Percentiles rank a stretch among this genome's conserved stretches.
Conservation (phyloP, 73 alveolate genomes). For the Blepharisma stoltei region DNA sequence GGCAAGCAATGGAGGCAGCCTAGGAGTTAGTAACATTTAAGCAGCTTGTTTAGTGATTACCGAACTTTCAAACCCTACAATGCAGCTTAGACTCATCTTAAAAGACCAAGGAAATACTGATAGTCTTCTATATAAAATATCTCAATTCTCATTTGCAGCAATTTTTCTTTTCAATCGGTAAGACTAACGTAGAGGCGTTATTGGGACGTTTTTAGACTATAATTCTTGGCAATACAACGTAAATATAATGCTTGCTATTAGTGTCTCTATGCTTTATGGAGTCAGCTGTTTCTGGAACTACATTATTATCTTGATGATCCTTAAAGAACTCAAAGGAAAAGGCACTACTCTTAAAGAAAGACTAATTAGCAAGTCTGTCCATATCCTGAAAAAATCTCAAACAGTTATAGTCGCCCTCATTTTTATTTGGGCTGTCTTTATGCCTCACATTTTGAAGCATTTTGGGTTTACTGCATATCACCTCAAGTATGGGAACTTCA, state of each 20-base stretch:
- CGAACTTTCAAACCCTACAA: slow-evolving; percentile 18
- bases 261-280: slow-evolving; percentile 7
- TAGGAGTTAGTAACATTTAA: background rate
- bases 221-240: background rate
- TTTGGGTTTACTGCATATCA: slow-evolving; percentile 10
- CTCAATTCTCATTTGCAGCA: background rate
- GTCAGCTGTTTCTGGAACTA: slow-evolving; percentile 4
- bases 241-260: background rate
- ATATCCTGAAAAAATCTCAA: background rate
- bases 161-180: slow-evolving; percentile 2
- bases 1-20: slow-evolving; percentile 3
- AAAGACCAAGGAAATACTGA: background rate
- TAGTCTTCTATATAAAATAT: background rate
- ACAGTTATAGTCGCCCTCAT: background rate
- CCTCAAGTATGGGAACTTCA: background rate
- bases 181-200: slow-evolving; percentile 6
- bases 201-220: slow-evolving; percentile 10
- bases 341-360: background rate
- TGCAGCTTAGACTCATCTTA: slow-evolving; percentile 17
- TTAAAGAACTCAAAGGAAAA: background rate
- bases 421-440: slow-evolving; percentile 20
- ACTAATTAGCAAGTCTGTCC: background rate
- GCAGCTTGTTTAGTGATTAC: background rate
- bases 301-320: background rate
- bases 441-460: slow-evolving; percentile 7